Evolutionary conservation across 2,329 filamentous ascomycete genomes (phyloP), one percentile per base, ranked within the genome.

Genomic region (Bipolaris zeicola): DNA sequence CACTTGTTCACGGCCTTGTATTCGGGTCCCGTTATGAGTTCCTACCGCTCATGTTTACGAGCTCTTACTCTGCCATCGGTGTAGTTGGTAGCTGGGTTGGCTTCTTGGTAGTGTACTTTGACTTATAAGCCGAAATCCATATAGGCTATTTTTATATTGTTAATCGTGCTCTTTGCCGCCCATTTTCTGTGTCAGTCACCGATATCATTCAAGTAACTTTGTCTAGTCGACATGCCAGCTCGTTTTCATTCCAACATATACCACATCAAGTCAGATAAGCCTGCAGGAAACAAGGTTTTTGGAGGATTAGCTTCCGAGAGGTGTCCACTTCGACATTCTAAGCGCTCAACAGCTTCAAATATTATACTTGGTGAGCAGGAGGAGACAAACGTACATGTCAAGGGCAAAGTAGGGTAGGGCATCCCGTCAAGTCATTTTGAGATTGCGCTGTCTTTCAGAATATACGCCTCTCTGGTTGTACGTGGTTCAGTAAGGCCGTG

Each of bases 21-120:
- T 97, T 96, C 78, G 92, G 92, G 0, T 84, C 87, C 69, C 85
- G 81, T 61, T 91, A 90, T 68, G 92, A 97, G 77, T 99, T 98
- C 76, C 78, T 99, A 52, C 95, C 95, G 24, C 80, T 98, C 66
- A 98, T 99, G 94, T 95, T 98, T 73, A 97, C 89, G 65, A 98
- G 94, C 80, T 90, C 91, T 11, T 99, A 98, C 76, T 91, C 90
- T 33, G 95, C 95, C 4, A 81, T 98, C 55, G 95, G 95, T n/a
- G 93, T 98, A 0, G 87, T 97, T 16, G 92, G 92, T 3, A 98
- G 95, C 78, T 98, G 94, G 94, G 70, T 97, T 38, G 93, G 95
- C 8, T 97, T 96, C 74, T 86, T 93, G 80, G 90, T 96, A 31
- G 92, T 98, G 48, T 98, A 94, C 78, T 93, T 97, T 31, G 68